Percentiles rank a stretch among this genome's conserved stretches.
Evolutionary conservation across 345 rosid species (phyloP).

Genomic region (Clausena lansium): DNA sequence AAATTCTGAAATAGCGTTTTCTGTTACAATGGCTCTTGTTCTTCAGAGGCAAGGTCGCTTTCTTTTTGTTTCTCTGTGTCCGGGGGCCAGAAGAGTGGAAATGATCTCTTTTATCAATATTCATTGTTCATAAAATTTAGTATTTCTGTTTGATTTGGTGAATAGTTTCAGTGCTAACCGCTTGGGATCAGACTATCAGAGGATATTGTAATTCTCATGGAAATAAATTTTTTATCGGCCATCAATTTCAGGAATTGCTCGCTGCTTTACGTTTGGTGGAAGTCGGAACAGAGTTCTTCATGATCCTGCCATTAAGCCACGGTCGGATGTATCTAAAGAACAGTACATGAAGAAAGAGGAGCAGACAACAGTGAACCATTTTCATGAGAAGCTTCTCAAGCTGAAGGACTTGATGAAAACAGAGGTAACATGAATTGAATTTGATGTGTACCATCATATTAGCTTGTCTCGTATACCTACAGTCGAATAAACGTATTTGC

Average conservation of each 20-base stretch:
- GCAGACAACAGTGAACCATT: slow-evolving; percentile 79
- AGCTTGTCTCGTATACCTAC: background rate
- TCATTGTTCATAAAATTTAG: background rate
- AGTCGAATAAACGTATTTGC: background rate
- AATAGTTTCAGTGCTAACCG: background rate
- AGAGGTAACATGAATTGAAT: slow-evolving; percentile 33
- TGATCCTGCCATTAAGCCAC: slow-evolving; percentile 69
- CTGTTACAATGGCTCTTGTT: background rate
- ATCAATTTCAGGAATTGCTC: slow-evolving; percentile 65
- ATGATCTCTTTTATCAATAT: background rate
- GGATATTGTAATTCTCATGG: background rate
- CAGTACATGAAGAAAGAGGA: slow-evolving; percentile 69
- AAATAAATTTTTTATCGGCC: background rate
- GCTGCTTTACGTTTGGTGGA: slow-evolving; percentile 91
- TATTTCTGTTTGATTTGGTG: background rate
- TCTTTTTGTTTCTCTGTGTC: background rate
- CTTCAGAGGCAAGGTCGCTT: background rate
- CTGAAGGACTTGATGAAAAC: slow-evolving; percentile 80
- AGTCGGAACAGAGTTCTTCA: slow-evolving; percentile 74
- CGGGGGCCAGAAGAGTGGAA: background rate
- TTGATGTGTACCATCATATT: background rate
- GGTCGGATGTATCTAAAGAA: slow-evolving; percentile 66
- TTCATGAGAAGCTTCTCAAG: slow-evolving; percentile 87
- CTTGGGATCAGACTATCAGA: background rate
- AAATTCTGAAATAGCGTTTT: background rate